Evolutionary conservation across 257 asterid genomes (phyloP), one percentile per base, ranked within the genome.

Genomic region (Solanum boliviense): DNA sequence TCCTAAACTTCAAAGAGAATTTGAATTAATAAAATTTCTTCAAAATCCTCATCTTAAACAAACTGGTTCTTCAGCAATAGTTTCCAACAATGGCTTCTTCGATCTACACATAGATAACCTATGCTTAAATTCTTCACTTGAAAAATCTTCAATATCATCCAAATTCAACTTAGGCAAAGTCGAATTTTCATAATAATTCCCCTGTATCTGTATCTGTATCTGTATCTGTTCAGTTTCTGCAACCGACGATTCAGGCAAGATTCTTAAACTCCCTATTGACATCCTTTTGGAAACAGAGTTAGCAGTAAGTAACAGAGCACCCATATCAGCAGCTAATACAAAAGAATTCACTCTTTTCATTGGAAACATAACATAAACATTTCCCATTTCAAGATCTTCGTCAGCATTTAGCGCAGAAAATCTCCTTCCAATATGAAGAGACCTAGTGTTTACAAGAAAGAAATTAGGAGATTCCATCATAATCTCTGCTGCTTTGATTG

Each of bases 61-160:
- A 52, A 87, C 85, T 13, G 95, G 93, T 73, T 96, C 98, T 92
- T 96, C 98, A 31, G 86, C 89, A 84, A 96, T 96, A 5, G 99
- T 96, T 93, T 94, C 99, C 91, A 96, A 89, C 93, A 95, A 85
- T 38, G 99, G 99, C 88, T 95, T 96, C 94, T 94, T 96, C 34
- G 99, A 96, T 87, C 99, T 88, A 91, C 94, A 91, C 91, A 92
- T 78, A 0, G 97, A 92, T 89, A 94, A 38, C 52, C 94, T 91
- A 13, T 92, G 94, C 90, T 90, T 90, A 70, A 94, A 93, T 87
- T 95, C 94, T 85, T 92, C 91, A 85, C 88, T 86, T 65, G 91
- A 90, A 65, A 91, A 88, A 41, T 93, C 98, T 67, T 94, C 96
- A 86, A 95, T 91, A 23, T 91, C 95, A 13, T 94, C 96, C 90